Conservation (phyloP, 306 rosid species). For the Quercus wislizeni region DNA sequence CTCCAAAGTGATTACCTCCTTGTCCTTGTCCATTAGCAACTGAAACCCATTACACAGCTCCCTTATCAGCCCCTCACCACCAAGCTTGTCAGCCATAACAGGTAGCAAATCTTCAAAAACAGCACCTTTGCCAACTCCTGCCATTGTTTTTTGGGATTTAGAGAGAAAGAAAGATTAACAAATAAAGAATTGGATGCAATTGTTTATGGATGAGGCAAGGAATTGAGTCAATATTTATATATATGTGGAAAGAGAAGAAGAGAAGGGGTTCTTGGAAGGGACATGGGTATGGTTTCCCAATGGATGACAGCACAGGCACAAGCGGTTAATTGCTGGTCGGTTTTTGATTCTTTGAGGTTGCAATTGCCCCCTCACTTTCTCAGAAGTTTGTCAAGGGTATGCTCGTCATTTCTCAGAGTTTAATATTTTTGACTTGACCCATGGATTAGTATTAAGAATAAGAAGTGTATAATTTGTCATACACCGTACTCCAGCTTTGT, state of each 20-base stretch:
- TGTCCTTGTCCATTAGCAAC: slow-evolving; percentile 76
- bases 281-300: slow-evolving; percentile 11
- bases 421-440: not conserved
- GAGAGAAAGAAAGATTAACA: not conserved
- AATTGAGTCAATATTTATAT: not conserved
- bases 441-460: not conserved
- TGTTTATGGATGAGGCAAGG: not conserved
- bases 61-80: slow-evolving; percentile 75
- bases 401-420: not conserved
- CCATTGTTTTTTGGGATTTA: slow-evolving; percentile 27
- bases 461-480: not conserved
- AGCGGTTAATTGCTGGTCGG: slow-evolving; percentile 40
- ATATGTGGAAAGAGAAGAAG: not conserved
- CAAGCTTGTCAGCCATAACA: slow-evolving; percentile 67
- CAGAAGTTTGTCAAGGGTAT: slow-evolving; percentile 28
- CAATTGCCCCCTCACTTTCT: slow-evolving; percentile 57
- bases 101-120: slow-evolving; percentile 77
- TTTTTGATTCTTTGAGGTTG: slow-evolving; percentile 46
- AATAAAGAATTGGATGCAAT: not conserved
- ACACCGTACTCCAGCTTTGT: too few species aligned
- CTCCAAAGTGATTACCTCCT: slow-evolving; percentile 65
- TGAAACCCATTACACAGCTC: slow-evolving; percentile 90
- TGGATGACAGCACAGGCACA: slow-evolving; percentile 59
- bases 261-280: slow-evolving; percentile 39
- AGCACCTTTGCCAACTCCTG: slow-evolving; percentile 31